These are phyloP conservation scores for Cercophora samala DNA, from an alignment of 495 filamentous ascomycete genomes.

Conservation along the genomic window DNA sequence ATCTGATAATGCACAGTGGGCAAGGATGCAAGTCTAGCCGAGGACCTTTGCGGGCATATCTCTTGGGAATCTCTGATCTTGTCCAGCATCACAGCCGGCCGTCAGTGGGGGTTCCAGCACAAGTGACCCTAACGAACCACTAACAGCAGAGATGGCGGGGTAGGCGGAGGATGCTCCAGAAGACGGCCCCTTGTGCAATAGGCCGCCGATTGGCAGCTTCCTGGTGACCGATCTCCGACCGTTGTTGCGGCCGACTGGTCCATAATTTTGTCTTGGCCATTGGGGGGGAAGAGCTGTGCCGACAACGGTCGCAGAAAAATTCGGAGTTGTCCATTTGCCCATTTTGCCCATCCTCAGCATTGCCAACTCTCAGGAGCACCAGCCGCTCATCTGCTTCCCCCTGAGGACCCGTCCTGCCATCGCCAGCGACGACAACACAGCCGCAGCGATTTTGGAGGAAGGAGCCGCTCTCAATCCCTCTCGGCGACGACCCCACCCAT, in stretches of 20 bases:
- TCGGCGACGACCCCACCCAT: not conserved
- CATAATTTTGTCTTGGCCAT: constrained; percentile 20
- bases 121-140: constrained; percentile 2
- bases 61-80: constrained; percentile 17
- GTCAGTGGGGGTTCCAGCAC: not conserved
- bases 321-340: constrained; percentile 13
- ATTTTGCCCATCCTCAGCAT: constrained; percentile 3
- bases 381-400: not conserved
- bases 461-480: not conserved
- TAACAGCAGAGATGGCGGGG: constrained; percentile 4
- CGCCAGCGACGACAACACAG: constrained; percentile 10
- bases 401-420: not conserved
- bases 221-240: constrained; percentile 16
- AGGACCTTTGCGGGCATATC: constrained; percentile 7
- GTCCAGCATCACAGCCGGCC: not conserved
- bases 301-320: constrained; percentile 23
- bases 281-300: constrained; percentile 11
- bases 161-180: constrained; percentile 5
- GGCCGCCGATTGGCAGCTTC: constrained; percentile 5
- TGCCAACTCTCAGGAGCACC: not conserved
- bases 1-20: constrained; percentile 23
- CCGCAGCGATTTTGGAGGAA: not conserved
- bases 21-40: constrained; percentile 19
- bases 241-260: constrained; percentile 13
- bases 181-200: not conserved